phyloP scores from a whole-genome alignment of 371 early-diverging fungal species.

The Dichotomocladium elegans region DNA sequence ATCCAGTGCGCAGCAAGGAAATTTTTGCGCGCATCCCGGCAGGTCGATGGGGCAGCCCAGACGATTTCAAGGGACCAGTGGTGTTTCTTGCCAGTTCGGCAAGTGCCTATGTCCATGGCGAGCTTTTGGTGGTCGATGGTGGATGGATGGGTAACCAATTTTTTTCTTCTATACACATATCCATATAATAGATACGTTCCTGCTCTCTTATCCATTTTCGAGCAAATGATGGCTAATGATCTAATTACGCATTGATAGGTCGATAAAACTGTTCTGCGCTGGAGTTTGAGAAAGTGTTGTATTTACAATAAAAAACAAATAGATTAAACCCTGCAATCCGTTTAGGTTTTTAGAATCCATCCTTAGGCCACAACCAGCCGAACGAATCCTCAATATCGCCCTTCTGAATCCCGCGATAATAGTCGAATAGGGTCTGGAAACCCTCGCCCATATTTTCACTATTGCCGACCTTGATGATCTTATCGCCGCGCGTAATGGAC shows the following conservation, averaged over 20 bases:
- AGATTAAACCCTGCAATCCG: too few relatives aligned
- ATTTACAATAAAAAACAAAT: too few relatives aligned
- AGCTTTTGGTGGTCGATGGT: conserved; percentile 48
- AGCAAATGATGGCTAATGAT: too few relatives aligned
- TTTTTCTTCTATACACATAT: too few relatives aligned
- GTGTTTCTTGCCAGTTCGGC: conserved; percentile 38
- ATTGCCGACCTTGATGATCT: conserved; percentile 31
- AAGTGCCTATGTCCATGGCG: conserved; percentile 45
- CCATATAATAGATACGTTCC: too few relatives aligned
- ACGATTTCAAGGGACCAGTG: conserved; percentile 47
- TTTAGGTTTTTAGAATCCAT: conserved; percentile 57
- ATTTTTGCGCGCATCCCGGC: conserved; percentile 39
- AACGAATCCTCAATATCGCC: conserved; percentile 60
- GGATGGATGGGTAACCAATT: conserved; percentile 44
- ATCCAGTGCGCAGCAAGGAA: conserved; percentile 13
- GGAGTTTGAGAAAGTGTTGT: too few relatives aligned
- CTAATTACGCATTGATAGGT: too few relatives aligned
- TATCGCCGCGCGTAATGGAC: conserved; percentile 59
- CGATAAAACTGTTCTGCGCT: too few relatives aligned
- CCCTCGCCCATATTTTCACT: conserved; percentile 49
- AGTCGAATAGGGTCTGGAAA: conserved; percentile 54
- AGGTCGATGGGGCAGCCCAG: conserved; percentile 41
- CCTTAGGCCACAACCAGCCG: conserved; percentile 74
- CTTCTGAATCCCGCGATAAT: conserved; percentile 66
- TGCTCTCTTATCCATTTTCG: too few relatives aligned